Evolutionary conservation across 495 filamentous ascomycete genomes (phyloP), one percentile per base, ranked within the genome.

Genomic region (Copromyces sp.): DNA sequence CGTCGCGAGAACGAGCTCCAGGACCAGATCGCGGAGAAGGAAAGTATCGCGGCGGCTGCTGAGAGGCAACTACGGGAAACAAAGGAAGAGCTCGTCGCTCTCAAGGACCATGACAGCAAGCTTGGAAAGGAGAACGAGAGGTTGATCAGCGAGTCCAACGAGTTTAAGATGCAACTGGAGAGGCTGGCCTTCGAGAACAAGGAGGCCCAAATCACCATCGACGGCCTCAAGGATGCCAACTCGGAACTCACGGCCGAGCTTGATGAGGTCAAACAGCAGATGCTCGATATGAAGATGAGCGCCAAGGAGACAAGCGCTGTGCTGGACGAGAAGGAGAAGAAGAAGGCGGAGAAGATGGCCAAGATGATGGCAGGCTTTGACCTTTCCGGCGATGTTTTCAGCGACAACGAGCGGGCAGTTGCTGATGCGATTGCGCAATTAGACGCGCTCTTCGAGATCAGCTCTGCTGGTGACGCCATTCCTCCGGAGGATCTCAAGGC

Each of bases 291-390:
- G 39, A 93, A 93, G 82, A 96, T 99, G 92, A 92, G 88, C 75
- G 94, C 95, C 68, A 95, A 94, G 84, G 96, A 98, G 82, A 97
- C 93, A 4, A 91, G 88, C 39, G 93, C 93, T 2, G 91, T 90
- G 16, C 79, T 95, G 3, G 94, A 98, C 76, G 95, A 98, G 83
- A 99, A 98, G 85, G 95, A 98, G 82, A 94, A 93, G 86, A 94
- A 94, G 85, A 99, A 98, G 85, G 93, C 93, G 7, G 95, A 98
- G 84, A 93, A 94, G 80, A 99, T 99, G 95, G 95, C 95, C 38
- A 93, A 97, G 88, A 99, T 99, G 95, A 97, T 99, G 95, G 95
- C 95, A 68, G 93, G 95, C 7, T 98, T 99, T 74, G 94, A 98
- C 78, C 87, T 98, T 40, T 94, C 92, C 44, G 91, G 89, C 29